Evolutionary conservation across 2,329 filamentous ascomycete genomes (phyloP), one percentile per base, ranked within the genome.

Genomic region (Trichoderma semiorbis): DNA sequence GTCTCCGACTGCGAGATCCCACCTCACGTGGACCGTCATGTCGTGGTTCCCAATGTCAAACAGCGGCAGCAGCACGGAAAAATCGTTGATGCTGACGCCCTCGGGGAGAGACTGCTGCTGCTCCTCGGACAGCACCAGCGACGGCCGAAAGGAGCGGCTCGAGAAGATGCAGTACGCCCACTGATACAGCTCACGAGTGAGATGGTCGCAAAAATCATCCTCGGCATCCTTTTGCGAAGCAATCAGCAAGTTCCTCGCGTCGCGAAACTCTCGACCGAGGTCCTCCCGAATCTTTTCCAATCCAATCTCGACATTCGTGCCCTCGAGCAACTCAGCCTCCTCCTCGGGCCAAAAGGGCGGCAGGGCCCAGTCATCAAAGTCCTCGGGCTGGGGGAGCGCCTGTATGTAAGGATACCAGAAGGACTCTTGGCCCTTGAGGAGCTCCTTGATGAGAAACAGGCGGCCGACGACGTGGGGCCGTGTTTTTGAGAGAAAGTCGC

Each of bases 1-100:
- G n/a, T 18, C 36, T 21, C 4, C 24, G 2, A 30, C 8, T 2
- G 36, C 18, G 2, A 85, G 82, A 28, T 86, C 83, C 92, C 92
- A 94, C 55, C 84, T 80, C 1, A 90, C 86, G 55, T 85, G 81
- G 0, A 89, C 86, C 24, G 86, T 81, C 62, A 90, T 90, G 66
- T 88, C 87, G 77, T 94, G 92, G 77, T 94, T 94, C 12, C 88
- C 89, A 32, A 94, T 84, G 77, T 94, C 92, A 71, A 93, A 87
- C 4, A 93, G 83, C 1, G 92, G 92, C 39, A 93, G 83, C 6
- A 94, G 83, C 8, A 93, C 85, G 1, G 91, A 91, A 72, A 92
- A 91, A 75, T 89, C 88, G 66, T 91, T 88, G 5, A 83, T 36
- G 36, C 78, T 74, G 1, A 80, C 76, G 10, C 78, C 78, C 1